Evolutionary conservation across 192 early-diverging fungal genomes (phyloP), one percentile per base, ranked within the genome.

Genomic region (Umbelopsis sp.): DNA sequence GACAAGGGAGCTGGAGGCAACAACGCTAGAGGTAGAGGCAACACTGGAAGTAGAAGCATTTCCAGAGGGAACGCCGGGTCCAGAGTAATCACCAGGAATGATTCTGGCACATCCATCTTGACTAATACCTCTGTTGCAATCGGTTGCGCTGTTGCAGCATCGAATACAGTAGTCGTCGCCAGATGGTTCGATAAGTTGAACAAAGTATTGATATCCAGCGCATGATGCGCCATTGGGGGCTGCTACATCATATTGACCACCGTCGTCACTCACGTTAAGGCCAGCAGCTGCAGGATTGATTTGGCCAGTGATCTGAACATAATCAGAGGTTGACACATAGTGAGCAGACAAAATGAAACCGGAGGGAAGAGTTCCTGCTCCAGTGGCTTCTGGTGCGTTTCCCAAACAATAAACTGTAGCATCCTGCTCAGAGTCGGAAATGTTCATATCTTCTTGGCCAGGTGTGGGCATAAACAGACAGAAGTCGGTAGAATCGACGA

Each of bases 281-380:
- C 71, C 71, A n/a, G 74, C 82, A 50, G 77, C 79, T 15, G 52
- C 30, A 18, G 68, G 64, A 52, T 87, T 75, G 12, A 87, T 85
- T 20, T 72, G 74, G 35, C 85, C 85, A 16, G 85, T 87, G 33
- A 84, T 70, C 67, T 87, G 85, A 11, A 87, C 81, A 20, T 81
- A 87, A 0, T 15, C 50, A 15, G 74, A 67, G 5, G 46, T 51
- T 1, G 64, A 65, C 8, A 71, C 68, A 48, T 70, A 85, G 16
- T 87, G 78, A 5, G 76, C 67, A 6, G 81, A 75, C 49, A 68
- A 18, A 61, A 87, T 82, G 41, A 87, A 85, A 30, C 78, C 83
- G 1, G 20, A 15, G 7, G 81, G 74, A 6, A 84, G 64, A 2
- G 11, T 69, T 1, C 70, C 51, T 0, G 84, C 84, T 37, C 77